phyloP scores from a whole-genome alignment of 75 land plant genomes.

The Pinus taeda region DNA sequence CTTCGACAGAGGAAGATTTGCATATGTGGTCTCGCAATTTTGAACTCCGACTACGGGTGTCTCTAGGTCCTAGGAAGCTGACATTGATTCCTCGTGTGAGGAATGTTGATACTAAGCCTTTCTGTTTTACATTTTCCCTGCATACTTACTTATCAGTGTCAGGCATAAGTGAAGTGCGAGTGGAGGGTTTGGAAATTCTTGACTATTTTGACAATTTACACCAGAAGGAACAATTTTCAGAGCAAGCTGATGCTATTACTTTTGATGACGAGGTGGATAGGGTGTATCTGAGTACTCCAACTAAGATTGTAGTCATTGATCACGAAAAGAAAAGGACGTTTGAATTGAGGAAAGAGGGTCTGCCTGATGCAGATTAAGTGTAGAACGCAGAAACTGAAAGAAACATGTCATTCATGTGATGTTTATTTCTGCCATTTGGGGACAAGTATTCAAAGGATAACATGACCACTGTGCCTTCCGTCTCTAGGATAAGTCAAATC shows the following conservation, averaged over 20 bases:
- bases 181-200: constrained; percentile 40
- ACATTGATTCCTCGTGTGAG: constrained; percentile 30
- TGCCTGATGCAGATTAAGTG: constrained; percentile 81
- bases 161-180: constrained; percentile 45
- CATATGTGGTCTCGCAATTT: no score
- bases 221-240: constrained; percentile 24
- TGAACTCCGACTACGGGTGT: background rate
- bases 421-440: no score
- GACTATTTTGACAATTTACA: constrained; percentile 25
- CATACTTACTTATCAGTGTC: constrained; percentile 38
- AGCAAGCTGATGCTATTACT: constrained; percentile 44
- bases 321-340: constrained; percentile 70
- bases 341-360: constrained; percentile 57
- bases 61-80: constrained; percentile 23
- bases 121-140: constrained; percentile 32
- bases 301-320: constrained; percentile 66
- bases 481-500: no score
- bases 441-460: no score
- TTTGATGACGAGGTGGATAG: constrained; percentile 38
- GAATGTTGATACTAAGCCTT: constrained; percentile 27
- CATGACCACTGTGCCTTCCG: no score
- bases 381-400: no score
- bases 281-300: constrained; percentile 19
- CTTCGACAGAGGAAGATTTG: no score
- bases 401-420: no score